Conservation (phyloP, 306 rosid genomes). For the Citrullus colocynthis region DNA sequence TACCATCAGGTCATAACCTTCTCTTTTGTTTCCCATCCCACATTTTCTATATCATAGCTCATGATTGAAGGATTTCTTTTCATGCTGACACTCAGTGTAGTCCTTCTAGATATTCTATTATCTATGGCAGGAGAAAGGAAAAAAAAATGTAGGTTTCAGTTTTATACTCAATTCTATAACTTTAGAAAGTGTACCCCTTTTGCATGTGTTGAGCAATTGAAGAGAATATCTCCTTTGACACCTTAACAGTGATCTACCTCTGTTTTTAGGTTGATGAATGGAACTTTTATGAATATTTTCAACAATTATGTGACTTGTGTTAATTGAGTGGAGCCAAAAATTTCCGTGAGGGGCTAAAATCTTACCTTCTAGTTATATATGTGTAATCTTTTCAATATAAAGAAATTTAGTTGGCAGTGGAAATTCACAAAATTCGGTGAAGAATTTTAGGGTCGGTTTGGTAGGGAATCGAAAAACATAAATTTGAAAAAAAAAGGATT, state of each 20-base stretch:
- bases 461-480: too few species aligned
- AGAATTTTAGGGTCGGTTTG: too few species aligned
- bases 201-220: not conserved
- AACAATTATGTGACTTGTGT: too few species aligned
- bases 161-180: not conserved
- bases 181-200: not conserved
- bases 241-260: not conserved
- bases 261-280: not conserved
- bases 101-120: not conserved
- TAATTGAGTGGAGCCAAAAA: too few species aligned
- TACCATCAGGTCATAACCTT: slow-evolving; percentile 39
- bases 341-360: too few species aligned
- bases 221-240: not conserved
- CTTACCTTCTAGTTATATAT: too few species aligned
- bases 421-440: too few species aligned
- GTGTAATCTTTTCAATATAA: too few species aligned
- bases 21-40: not conserved
- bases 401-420: too few species aligned
- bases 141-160: not conserved
- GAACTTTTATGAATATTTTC: not conserved
- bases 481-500: too few species aligned
- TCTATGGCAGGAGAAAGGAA: not conserved
- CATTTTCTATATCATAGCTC: not conserved
- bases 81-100: not conserved
- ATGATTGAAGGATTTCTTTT: not conserved